Conservation (phyloP, 306 rosid species). For the Dryas octopetala region DNA sequence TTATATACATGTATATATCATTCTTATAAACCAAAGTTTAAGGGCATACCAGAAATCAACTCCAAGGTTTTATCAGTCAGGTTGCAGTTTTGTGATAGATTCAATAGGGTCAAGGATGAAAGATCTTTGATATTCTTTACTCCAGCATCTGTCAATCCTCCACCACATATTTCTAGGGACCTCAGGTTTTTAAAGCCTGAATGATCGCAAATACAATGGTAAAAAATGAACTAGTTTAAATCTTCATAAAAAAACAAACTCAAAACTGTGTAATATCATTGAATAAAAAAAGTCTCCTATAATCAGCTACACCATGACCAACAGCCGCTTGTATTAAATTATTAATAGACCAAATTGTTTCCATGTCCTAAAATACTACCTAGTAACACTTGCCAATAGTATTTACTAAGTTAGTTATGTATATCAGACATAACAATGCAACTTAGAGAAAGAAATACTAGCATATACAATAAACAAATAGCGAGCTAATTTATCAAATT, state of each 20-base stretch:
- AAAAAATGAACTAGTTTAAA: not conserved
- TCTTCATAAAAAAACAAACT: not conserved
- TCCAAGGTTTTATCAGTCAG: conserved; percentile 85
- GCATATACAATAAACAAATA: not conserved
- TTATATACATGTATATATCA: not conserved
- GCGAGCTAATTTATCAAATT: not conserved
- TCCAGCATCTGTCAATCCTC: conserved; percentile 93
- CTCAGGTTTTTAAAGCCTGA: conserved; percentile 82
- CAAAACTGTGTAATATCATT: not conserved
- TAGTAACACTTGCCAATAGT: not conserved
- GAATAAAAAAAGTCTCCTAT: not conserved
- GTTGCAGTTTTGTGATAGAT: conserved; percentile 87
- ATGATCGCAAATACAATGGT: conserved; percentile 15
- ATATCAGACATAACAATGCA: not conserved
- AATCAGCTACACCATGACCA: not conserved
- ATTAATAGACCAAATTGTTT: not conserved
- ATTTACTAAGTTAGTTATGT: not conserved
- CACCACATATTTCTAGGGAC: conserved; percentile 94
- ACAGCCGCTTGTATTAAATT: not conserved
- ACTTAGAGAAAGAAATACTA: not conserved
- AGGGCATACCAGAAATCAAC: conserved; percentile 66
- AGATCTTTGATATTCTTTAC: conserved; percentile 79
- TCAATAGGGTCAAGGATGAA: conserved; percentile 70
- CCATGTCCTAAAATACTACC: not conserved
- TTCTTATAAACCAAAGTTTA: conserved; percentile 12